phyloP scores from a whole-genome alignment of 805 yeast genomes.

The Zygosaccharomyces bisporus region DNA sequence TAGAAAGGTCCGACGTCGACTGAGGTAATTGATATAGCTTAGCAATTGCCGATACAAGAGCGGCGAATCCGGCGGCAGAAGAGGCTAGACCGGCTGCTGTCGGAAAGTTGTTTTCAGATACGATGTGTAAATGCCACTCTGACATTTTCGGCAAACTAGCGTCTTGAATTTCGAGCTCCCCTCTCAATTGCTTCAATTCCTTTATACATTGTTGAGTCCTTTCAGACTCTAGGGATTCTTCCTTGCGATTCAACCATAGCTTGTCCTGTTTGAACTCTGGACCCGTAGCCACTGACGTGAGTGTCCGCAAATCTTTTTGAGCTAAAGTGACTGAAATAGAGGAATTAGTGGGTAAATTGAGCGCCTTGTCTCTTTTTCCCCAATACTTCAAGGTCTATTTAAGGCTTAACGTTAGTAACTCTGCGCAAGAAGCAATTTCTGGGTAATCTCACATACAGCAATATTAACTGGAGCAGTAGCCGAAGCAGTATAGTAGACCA shows the following conservation, averaged over 20 bases:
- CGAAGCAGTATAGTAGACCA: conserved; percentile 66
- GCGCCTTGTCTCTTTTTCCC: conserved; percentile 91
- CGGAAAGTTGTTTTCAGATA: conserved; percentile 94
- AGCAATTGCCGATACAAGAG: conserved; percentile 86
- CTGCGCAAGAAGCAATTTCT: not conserved
- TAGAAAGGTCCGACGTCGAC: conserved; percentile 77
- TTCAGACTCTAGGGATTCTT: conserved; percentile 63
- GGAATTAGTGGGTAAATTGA: conserved; percentile 93
- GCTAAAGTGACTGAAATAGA: conserved; percentile 92
- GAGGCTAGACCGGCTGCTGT: conserved; percentile 99
- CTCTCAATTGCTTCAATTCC: conserved; percentile 69
- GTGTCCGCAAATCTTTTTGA: conserved; percentile 85
- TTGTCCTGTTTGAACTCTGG: conserved; percentile 55
- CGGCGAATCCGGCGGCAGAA: conserved; percentile 98
- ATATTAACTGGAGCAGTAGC: conserved; percentile 97
- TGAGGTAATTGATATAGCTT: conserved; percentile 81
- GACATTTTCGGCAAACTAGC: conserved; percentile 57
- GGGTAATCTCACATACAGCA: conserved; percentile 56
- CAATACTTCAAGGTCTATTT: conserved; percentile 88
- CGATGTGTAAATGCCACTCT: conserved; percentile 66
- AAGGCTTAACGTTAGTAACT: conserved; percentile 8
- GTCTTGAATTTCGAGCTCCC: conserved; percentile 53
- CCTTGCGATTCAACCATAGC: conserved; percentile 82
- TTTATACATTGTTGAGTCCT: conserved; percentile 68
- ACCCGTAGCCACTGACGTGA: conserved; percentile 81